Evolutionary conservation across 306 rosid species (phyloP), one percentile per base, ranked within the genome.

Genomic region (Glycyrrhiza uralensis): DNA sequence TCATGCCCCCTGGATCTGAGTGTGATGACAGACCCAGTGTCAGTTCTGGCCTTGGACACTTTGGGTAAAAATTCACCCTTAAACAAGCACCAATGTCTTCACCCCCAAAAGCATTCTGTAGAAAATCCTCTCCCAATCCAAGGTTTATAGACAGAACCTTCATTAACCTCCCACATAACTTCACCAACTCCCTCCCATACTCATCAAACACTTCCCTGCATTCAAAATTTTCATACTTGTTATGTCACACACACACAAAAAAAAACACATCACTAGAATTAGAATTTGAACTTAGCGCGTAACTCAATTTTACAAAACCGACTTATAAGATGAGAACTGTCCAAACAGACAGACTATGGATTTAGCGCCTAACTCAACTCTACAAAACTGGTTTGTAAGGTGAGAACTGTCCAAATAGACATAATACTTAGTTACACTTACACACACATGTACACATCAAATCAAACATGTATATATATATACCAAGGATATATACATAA

Each of bases 1-100:
- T 93, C 86, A 93, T 76, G 9, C 98, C 97, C 0, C 98, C 98
- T 0, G 97, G 97, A 62, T 90, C 97, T 1, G 97, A 93, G 77
- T 93, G 98, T 1, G 98, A 89, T 1, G 98, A 93, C 0, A 93
- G 76, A 1, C 98, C 98, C 3, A 93, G 76, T 0, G 97, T 82
- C 23, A 93, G 84, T 7, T 89, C 96, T 2, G 97, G 97, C 19
- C 78, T 71, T 0, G 98, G 98, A 59, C 98, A 93, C 41, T 78
- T 88, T 0, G 98, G 97, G 58, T 90, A 93, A 35, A 32, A 93
- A 57, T 93, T 93, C 22, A 89, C 97, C 76, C 98, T 87, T 33
- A 93, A 28, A 28, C 97, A 90, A 1, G 98, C 98, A 20, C 98
- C 98, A 0, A 88, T 71, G 1, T 90, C 83, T 46, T 87, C 70